Base-by-base conservation (phyloP, 441 rosid genomes). In the Sinapis alba region DNA sequence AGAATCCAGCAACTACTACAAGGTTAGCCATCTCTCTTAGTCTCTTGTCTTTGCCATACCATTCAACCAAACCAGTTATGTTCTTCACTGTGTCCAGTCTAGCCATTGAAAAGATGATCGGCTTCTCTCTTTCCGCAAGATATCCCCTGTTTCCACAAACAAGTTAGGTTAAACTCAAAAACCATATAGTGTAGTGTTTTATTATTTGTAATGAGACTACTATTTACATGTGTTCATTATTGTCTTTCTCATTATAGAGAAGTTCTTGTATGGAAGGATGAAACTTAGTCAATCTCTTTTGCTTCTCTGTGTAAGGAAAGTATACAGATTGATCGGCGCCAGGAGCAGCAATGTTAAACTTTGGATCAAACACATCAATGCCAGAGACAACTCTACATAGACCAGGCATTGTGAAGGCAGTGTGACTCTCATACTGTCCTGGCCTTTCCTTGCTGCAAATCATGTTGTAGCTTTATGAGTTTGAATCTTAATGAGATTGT, bases 311-410 rank as follows among this genome's bases (percentile, higher is more conserved):
- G 81, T 80, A 86, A 45, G 98, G 90, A 72, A 95, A 95, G 80
- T 95, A 95, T 63, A 95, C 93, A 27, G 97, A 85, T 77, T 89
- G 95, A 62, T 95, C 99, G n/a, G 98, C 99, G 1, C 99, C 99
- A 10, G 98, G 99, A 50, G 97, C 86, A 69, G 89, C 94, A 24
- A 93, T 89, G 80, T 95, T 93, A 83, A 95, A 95, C 83, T 95
- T 95, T 0, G 98, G 97, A 72, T 95, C 96, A 26, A 91, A 93
- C 58, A 95, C 91, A 76, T 85, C 88, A 86, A 91, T 87, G 80
- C 99, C 99, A 9, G 97, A 91, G 59, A 90, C 89, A 10, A 93
- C 91, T 34, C 96, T 87, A 73, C 83, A 90, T 63, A 95, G 86
- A 62, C 98, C 98, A 13, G 99, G 99, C 95, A 93, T 89, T 13